phyloP scores from a whole-genome alignment of 164 flowering plant genomes.

The Umbellularia californica region DNA sequence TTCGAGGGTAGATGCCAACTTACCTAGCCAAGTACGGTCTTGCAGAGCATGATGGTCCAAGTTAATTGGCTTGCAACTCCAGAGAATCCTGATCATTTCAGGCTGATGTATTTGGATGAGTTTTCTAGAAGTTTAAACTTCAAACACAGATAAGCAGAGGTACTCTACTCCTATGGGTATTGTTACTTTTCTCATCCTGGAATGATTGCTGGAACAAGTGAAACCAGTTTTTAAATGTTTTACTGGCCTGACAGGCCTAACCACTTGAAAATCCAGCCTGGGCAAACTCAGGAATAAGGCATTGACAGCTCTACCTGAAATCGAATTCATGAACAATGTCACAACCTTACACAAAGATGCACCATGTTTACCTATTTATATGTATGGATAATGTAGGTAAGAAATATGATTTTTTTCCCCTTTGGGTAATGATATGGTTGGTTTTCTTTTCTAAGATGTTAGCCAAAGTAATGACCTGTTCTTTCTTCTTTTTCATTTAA shows the following conservation, averaged over 20 bases:
- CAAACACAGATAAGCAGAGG: too few species aligned
- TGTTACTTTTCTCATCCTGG: too few species aligned
- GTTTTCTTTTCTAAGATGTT: too few species aligned
- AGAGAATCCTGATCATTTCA: too few species aligned
- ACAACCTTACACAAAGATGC: not conserved
- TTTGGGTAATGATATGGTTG: not conserved
- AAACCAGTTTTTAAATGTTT: not conserved
- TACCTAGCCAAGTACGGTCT: too few species aligned
- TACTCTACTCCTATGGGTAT: too few species aligned
- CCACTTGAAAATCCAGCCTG: not conserved
- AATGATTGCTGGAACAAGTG: not conserved
- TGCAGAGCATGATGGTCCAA: too few species aligned
- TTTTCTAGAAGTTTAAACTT: too few species aligned
- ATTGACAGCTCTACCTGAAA: not conserved
- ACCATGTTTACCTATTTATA: not conserved
- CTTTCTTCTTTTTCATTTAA: not conserved
- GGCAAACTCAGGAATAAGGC: not conserved
- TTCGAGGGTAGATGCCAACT: too few species aligned
- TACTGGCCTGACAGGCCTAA: not conserved
- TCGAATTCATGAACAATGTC: too few species aligned
- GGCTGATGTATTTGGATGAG: too few species aligned
- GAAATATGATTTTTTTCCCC: not conserved
- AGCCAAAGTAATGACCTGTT: not conserved
- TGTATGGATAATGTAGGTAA: not conserved
- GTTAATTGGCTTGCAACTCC: too few species aligned